These are phyloP conservation scores for Tuber magnatum DNA, from an alignment of 495 filamentous ascomycete species.

Conservation along the genomic window DNA sequence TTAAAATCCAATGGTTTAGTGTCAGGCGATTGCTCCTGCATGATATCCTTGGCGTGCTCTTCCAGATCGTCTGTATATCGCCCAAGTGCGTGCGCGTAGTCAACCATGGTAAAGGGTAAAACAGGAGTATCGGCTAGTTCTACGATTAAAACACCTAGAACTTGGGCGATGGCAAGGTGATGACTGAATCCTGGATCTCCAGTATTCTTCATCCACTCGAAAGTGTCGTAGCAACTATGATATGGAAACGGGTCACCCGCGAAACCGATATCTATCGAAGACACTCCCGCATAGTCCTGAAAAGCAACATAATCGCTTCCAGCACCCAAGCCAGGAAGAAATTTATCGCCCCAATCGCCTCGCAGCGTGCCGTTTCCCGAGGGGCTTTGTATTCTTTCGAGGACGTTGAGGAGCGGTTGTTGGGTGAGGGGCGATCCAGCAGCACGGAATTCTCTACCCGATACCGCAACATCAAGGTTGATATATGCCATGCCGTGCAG, in stretches of 20 bases:
- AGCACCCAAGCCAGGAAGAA: slow-evolving; percentile 58
- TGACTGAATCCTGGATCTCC: slow-evolving; percentile 77
- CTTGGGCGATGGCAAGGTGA: slow-evolving; percentile 69
- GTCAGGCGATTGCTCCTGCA: slow-evolving; percentile 44
- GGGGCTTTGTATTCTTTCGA: slow-evolving; percentile 69
- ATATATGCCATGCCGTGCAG: slow-evolving; percentile 69
- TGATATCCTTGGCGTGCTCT: slow-evolving; percentile 54
- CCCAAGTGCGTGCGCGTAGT: slow-evolving; percentile 59
- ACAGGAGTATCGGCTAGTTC: slow-evolving; percentile 74
- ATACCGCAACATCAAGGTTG: slow-evolving; percentile 83
- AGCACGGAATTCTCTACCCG: slow-evolving; percentile 65
- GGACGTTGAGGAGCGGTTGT: slow-evolving; percentile 60
- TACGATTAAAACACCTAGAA: slow-evolving; percentile 74
- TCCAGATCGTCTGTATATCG: slow-evolving; percentile 61
- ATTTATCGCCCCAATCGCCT: slow-evolving; percentile 62
- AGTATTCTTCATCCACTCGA: slow-evolving; percentile 71
- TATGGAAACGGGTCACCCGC: slow-evolving; percentile 61
- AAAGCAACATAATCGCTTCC: slow-evolving; percentile 90
- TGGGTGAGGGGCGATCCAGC: slow-evolving; percentile 71
- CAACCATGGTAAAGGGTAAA: slow-evolving; percentile 73
- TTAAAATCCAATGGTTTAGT: slow-evolving; percentile 52
- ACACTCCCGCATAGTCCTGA: slow-evolving; percentile 86
- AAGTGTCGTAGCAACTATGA: slow-evolving; percentile 82
- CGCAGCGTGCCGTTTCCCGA: slow-evolving; percentile 62
- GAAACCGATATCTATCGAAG: slow-evolving; percentile 82